Conservation (phyloP, 768 basidiomycete genomes). For the Phlebiopsis flavidoalba region DNA sequence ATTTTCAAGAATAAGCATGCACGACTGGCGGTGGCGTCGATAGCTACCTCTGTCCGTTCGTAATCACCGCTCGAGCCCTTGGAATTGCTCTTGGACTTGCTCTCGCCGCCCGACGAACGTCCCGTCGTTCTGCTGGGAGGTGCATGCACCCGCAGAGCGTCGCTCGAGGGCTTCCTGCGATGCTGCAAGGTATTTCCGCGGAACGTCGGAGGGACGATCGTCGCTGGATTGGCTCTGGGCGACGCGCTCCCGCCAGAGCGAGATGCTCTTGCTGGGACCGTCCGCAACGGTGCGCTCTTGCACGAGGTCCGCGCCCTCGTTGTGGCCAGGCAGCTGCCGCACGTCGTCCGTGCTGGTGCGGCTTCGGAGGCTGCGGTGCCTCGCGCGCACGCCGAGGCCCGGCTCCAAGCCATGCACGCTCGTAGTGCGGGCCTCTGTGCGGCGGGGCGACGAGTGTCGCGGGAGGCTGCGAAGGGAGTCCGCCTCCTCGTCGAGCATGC, state of each 20-base stretch:
- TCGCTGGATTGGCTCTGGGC: slow-evolving; percentile 20
- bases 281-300: slow-evolving; percentile 29
- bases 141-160: not conserved
- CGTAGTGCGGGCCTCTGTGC: not conserved
- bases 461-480: slow-evolving; percentile 2
- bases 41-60: slow-evolving; percentile 25
- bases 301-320: slow-evolving; percentile 20
- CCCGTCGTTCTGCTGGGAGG: not conserved
- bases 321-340: slow-evolving; percentile 1
- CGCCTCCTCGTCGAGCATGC: slow-evolving; percentile 21
- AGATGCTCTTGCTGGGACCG: slow-evolving; percentile 29
- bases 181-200: slow-evolving; percentile 19
- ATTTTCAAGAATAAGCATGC: not conserved
- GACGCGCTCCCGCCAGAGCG: slow-evolving; percentile 31
- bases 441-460: not conserved
- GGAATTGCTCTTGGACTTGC: slow-evolving; percentile 3
- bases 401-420: slow-evolving; percentile 2
- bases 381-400: not conserved
- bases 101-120: slow-evolving; percentile 11
- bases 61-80: slow-evolving; percentile 17
- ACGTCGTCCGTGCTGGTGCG: slow-evolving; percentile 16
- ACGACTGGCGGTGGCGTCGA: not conserved
- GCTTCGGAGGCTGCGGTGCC: slow-evolving; percentile 6
- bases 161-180: slow-evolving; percentile 11
- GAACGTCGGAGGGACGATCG: slow-evolving; percentile 1